Evolutionary conservation across 2,329 filamentous ascomycete species (phyloP).

Genomic region (Chrysoporthe puriensis): DNA sequence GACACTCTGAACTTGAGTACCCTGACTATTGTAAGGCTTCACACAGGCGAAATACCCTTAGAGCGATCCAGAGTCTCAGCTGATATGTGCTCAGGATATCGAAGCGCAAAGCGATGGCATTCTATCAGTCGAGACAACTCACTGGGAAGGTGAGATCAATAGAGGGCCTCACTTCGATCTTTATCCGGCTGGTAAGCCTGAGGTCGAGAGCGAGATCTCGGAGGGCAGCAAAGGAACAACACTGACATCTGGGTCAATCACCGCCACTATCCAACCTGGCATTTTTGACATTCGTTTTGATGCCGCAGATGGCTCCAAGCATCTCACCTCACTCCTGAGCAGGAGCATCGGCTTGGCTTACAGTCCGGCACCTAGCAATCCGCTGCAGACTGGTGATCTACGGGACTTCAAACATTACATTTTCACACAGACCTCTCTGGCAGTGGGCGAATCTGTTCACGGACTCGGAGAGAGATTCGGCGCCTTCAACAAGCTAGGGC

Average conservation of each 20-base stretch:
- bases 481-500: conserved; percentile 75
- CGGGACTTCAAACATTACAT: conserved; percentile 57
- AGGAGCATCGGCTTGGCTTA: conserved; percentile 63
- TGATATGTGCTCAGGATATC: conserved; percentile 47
- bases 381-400: conserved; percentile 58
- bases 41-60: not conserved
- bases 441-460: conserved; percentile 69
- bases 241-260: conserved; percentile 54
- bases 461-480: conserved; percentile 79
- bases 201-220: conserved; percentile 43
- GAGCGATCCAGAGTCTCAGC: not conserved
- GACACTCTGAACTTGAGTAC: conserved; percentile 61
- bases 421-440: conserved; percentile 58
- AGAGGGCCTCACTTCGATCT: conserved; percentile 62
- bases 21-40: conserved; percentile 49
- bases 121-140: conserved; percentile 62
- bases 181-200: conserved; percentile 55
- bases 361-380: conserved; percentile 54
- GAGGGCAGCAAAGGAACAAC: conserved; percentile 51
- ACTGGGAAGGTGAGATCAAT: conserved; percentile 57
- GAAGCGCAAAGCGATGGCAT: conserved; percentile 61
- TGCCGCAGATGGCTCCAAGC: conserved; percentile 50
- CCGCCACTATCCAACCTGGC: conserved; percentile 55
- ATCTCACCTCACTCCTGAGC: conserved; percentile 57
- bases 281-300: conserved; percentile 61